Conservation (phyloP, 2,329 filamentous ascomycete species). For the Pseudogymnoascus sp. region DNA sequence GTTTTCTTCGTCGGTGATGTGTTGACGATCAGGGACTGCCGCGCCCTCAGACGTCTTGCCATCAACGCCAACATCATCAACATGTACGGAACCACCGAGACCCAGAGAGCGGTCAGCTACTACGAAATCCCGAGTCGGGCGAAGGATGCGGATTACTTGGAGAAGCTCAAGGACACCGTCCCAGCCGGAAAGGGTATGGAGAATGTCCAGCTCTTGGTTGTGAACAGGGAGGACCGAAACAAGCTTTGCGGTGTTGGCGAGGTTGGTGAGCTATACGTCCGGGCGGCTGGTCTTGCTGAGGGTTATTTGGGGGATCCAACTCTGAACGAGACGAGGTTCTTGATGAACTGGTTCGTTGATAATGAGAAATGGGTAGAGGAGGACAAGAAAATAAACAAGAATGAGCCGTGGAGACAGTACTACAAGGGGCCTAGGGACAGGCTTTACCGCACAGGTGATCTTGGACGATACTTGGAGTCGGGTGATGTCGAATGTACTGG, state of each 20-base stretch:
- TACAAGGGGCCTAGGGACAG: constrained; percentile 79
- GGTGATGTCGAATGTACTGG: constrained; percentile 73
- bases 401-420: constrained; percentile 68
- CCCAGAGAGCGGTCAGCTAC: constrained; percentile 71
- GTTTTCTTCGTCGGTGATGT: constrained; percentile 92
- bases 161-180: constrained; percentile 64
- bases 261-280: constrained; percentile 74
- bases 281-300: constrained; percentile 76
- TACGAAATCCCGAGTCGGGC: constrained; percentile 64
- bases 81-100: constrained; percentile 87
- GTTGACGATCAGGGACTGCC: constrained; percentile 75
- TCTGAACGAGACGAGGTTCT: constrained; percentile 26
- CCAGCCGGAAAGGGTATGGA: constrained; percentile 81
- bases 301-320: constrained; percentile 49
- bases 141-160: constrained; percentile 55
- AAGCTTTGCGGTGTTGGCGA: constrained; percentile 70
- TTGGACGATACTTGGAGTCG: constrained; percentile 62
- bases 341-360: constrained; percentile 29
- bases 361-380: constrained; percentile 28
- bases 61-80: constrained; percentile 69
- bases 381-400: constrained; percentile 52
- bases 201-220: constrained; percentile 80
- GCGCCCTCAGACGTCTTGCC: constrained; percentile 65
- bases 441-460: constrained; percentile 78
- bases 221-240: constrained; percentile 58